Conservation (phyloP, 768 basidiomycete genomes). For the Leccinum subgranulosum region DNA sequence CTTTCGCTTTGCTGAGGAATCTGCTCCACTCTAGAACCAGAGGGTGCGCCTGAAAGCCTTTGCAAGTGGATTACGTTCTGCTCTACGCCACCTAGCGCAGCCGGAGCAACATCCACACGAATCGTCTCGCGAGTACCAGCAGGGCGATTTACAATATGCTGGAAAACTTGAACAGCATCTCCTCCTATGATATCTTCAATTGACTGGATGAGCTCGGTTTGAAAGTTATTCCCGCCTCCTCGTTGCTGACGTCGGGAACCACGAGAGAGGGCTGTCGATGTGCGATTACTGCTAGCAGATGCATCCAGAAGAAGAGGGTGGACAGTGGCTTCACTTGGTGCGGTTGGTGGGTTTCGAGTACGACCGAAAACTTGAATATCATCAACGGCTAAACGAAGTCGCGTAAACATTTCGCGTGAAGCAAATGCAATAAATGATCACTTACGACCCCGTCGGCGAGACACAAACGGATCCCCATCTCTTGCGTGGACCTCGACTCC, state of each 20-base stretch:
- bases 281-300: constrained; percentile 43
- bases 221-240: constrained; percentile 43
- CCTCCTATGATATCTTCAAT: constrained; percentile 81
- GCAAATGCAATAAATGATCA: not conserved
- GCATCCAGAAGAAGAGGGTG: constrained; percentile 81
- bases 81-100: constrained; percentile 58
- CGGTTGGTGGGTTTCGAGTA: constrained; percentile 45
- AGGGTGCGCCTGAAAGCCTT: constrained; percentile 44
- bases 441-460: constrained; percentile 49
- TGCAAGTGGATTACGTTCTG: constrained; percentile 49
- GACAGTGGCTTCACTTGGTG: constrained; percentile 66
- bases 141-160: constrained; percentile 71
- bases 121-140: constrained; percentile 62
- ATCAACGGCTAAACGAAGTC: constrained; percentile 41
- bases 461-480: constrained; percentile 39
- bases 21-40: constrained; percentile 63
- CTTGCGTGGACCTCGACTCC: constrained; percentile 44
- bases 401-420: not conserved
- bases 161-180: constrained; percentile 78
- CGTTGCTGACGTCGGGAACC: constrained; percentile 55
- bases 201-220: constrained; percentile 64
- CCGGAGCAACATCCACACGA: constrained; percentile 72
- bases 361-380: constrained; percentile 64
- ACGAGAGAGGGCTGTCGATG: constrained; percentile 44
- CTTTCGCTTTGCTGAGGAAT: constrained; percentile 44